phyloP scores from a whole-genome alignment of 1,284 basidiomycete genomes.

The Macrocystidia cucumis region DNA sequence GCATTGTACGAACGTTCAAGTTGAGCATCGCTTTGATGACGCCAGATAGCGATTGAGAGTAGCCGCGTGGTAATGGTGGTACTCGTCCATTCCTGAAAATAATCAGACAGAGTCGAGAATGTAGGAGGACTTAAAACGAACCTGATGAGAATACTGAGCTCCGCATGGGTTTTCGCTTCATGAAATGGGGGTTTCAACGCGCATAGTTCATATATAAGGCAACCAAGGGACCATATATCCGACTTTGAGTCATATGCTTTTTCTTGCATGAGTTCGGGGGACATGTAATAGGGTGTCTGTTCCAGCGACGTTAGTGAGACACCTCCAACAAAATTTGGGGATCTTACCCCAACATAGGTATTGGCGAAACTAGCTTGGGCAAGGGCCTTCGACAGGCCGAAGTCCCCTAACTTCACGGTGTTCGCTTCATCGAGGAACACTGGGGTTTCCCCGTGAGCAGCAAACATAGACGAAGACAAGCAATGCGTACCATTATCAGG shows the following conservation, averaged over 20 bases:
- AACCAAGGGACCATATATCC: conserved; percentile 97
- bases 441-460: conserved; percentile 17
- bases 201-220: conserved; percentile 93
- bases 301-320: neutral
- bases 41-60: conserved; percentile 64
- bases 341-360: conserved; percentile 89
- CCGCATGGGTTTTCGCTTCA: conserved; percentile 82
- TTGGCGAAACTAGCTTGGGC: conserved; percentile 83
- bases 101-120: conserved; percentile 5
- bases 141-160: conserved; percentile 79
- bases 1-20: conserved; percentile 54
- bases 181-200: conserved; percentile 88
- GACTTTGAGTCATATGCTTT: conserved; percentile 96
- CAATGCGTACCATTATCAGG: conserved; percentile 84
- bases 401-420: conserved; percentile 91
- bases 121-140: conserved; percentile 13
- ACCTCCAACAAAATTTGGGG: neutral
- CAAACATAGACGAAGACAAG: neutral
- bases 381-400: conserved; percentile 91
- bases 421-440: conserved; percentile 81
- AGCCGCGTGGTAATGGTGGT: conserved; percentile 77
- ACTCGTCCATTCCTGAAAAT: conserved; percentile 70
- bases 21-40: conserved; percentile 85
- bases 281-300: conserved; percentile 98
- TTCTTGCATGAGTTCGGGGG: conserved; percentile 93